Base-by-base conservation (phyloP, 2,329 filamentous ascomycete genomes). In the Beauveria sp. region DNA sequence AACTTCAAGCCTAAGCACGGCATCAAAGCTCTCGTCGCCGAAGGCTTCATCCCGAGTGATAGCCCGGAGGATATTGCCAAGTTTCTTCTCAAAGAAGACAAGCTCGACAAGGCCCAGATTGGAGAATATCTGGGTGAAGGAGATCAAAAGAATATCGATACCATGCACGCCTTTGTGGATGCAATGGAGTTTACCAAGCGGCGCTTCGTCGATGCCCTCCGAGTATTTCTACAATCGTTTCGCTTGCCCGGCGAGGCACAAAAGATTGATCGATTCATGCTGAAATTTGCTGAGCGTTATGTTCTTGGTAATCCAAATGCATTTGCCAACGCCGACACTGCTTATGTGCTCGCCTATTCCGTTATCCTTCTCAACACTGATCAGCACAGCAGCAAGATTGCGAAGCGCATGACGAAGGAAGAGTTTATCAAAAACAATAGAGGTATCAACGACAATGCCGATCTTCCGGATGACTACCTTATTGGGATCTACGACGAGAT, bases 371-470 rank as follows among this genome's bases (percentile, higher is more conserved):
- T 99, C 57, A 99, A 99, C 73, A 96, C 93, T 1, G 95, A 99
- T 78, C 84, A 93, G 67, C 95, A 99, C 77, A 98, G 93, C 73
- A 82, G 79, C 66, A 96, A 97, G 72, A 84, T 99, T 68, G 81
- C 79, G 1, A 86, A 84, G 67, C 87, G 92, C 58, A 99, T 99
- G 95, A 96, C 88, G 28, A 92, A 92, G 66, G 90, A 96, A 65
- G 96, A 99, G 67, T 99, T 99, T 71, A 96, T 99, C 79, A 97
- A 96, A 79, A 99, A 99, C 76, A 99, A 99, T 74, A 82, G 95
- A 30, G 95, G 95, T 62, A 99, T 99, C 79, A 98, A 99, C 75
- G 95, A 99, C 75, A 93, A 90, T 67, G 89, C 91, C 34, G 91
- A 98, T 77, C 77, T 99, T 63, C 95, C 96, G 0, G 87, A 96